Evolutionary conservation across 306 rosid genomes (phyloP).

Genomic region (Lathyrus sativus): DNA sequence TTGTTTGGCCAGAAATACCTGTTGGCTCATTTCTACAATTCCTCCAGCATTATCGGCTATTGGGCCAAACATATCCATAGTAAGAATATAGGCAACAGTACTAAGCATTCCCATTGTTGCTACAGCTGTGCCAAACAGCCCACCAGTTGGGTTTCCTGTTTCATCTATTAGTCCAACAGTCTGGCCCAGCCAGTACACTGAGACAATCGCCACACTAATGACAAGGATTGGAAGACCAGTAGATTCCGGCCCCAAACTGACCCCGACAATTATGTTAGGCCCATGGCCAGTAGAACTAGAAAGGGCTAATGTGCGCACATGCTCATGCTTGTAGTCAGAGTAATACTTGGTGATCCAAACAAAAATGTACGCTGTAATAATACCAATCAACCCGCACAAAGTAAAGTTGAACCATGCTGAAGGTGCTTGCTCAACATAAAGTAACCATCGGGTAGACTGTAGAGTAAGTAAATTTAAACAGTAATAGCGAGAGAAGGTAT

Average conservation of each 20-base stretch:
- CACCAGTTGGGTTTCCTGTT: no score
- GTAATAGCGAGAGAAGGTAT: conserved; percentile 27
- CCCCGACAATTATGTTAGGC: conserved; percentile 96
- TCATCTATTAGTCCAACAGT: no score
- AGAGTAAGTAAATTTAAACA: conserved; percentile 40
- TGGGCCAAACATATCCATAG: no score
- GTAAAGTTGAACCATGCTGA: conserved; percentile 98
- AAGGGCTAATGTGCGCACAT: conserved; percentile 92
- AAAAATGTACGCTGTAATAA: conserved; percentile 84
- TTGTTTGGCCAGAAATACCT: no score
- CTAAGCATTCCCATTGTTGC: no score
- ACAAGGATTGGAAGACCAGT: conserved; percentile 97
- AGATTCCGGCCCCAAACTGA: conserved; percentile 97
- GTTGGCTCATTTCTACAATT: no score
- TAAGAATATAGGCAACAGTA: no score
- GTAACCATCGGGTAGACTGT: conserved; percentile 98
- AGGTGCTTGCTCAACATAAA: conserved; percentile 96
- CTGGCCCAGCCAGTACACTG: no score
- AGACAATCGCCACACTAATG: no score
- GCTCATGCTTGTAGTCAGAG: conserved; percentile 97
- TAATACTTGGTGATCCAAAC: conserved; percentile 92
- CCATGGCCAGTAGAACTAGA: conserved; percentile 96
- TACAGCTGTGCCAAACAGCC: no score
- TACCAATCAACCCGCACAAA: conserved; percentile 93
- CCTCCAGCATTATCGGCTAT: no score